phyloP scores from a whole-genome alignment of 164 flowering plant genomes.

The Liriodendron chinense region DNA sequence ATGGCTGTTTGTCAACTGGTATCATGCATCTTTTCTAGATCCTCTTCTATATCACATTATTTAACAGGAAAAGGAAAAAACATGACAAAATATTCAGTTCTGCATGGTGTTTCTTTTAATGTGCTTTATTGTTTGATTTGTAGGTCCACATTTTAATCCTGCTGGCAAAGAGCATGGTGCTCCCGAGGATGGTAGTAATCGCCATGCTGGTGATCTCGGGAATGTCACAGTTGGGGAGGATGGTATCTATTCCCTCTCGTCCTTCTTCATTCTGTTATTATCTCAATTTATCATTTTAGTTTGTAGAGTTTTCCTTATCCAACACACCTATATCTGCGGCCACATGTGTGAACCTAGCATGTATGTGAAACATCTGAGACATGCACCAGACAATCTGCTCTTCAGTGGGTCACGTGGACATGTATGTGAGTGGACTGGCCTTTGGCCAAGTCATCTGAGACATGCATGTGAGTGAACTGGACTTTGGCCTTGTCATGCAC shows the following conservation, averaged over 20 bases:
- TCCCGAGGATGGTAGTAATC: constrained; percentile 73
- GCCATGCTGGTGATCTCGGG: constrained; percentile 99
- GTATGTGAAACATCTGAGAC: no score
- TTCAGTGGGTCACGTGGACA: no score
- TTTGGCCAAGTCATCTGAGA: no score
- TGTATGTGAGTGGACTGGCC: no score
- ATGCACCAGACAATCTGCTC: no score
- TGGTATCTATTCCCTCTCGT: constrained; percentile 42
- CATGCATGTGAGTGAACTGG: no score
- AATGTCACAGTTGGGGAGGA: constrained; percentile 79
- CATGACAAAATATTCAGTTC: background rate
- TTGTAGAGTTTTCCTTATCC: no score
- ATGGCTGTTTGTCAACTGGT: constrained; percentile 99
- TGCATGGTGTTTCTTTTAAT: background rate
- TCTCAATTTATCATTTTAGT: no score
- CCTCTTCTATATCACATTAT: background rate
- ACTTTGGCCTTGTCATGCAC: no score
- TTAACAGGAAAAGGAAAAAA: background rate
- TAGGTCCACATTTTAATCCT: constrained; percentile 86
- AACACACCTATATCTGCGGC: no score
- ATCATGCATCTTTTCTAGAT: background rate
- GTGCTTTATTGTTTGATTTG: constrained; percentile 15
- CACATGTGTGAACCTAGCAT: no score
- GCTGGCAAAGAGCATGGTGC: constrained; percentile 87
- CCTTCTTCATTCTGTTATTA: background rate